phyloP scores from a whole-genome alignment of 106 monocot species.

The Dendrobium officinale region DNA sequence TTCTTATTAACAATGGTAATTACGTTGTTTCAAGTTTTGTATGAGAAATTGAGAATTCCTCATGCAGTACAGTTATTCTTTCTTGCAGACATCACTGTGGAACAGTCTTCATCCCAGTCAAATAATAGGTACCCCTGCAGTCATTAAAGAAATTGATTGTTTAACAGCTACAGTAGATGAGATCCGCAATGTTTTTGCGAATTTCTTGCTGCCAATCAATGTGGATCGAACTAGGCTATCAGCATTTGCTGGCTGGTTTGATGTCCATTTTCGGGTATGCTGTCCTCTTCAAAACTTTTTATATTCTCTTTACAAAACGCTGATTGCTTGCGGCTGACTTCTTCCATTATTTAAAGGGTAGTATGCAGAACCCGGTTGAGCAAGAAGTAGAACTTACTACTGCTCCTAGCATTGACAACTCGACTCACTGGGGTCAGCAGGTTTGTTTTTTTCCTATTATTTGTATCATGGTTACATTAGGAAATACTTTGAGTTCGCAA shows the following conservation, averaged over 20 bases:
- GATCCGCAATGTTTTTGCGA: slow-evolving; percentile 43
- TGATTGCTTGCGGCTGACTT: background rate
- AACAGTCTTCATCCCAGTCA: slow-evolving; percentile 79
- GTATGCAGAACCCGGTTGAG: slow-evolving; percentile 40
- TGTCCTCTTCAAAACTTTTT: background rate
- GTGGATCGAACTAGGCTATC: slow-evolving; percentile 47
- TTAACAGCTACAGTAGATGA: slow-evolving; percentile 82
- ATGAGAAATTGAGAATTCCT: background rate
- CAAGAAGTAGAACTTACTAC: slow-evolving; percentile 76
- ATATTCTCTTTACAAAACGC: background rate
- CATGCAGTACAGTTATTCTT: background rate
- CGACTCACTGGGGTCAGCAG: slow-evolving; percentile 99
- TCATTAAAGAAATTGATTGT: slow-evolving; percentile 91
- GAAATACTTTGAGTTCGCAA: too few species aligned
- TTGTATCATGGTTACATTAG: background rate
- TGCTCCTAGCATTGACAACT: slow-evolving; percentile 62
- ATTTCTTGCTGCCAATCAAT: slow-evolving; percentile 38
- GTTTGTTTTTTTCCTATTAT: slow-evolving; percentile 25
- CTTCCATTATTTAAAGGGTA: slow-evolving; percentile 46
- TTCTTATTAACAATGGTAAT: background rate
- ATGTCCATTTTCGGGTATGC: slow-evolving; percentile 92
- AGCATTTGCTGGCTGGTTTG: slow-evolving; percentile 97
- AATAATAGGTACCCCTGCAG: slow-evolving; percentile 54
- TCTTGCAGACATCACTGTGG: slow-evolving; percentile 79
- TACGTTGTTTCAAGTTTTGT: background rate